Conservation (phyloP, 306 rosid genomes). For the Vicia faba region DNA sequence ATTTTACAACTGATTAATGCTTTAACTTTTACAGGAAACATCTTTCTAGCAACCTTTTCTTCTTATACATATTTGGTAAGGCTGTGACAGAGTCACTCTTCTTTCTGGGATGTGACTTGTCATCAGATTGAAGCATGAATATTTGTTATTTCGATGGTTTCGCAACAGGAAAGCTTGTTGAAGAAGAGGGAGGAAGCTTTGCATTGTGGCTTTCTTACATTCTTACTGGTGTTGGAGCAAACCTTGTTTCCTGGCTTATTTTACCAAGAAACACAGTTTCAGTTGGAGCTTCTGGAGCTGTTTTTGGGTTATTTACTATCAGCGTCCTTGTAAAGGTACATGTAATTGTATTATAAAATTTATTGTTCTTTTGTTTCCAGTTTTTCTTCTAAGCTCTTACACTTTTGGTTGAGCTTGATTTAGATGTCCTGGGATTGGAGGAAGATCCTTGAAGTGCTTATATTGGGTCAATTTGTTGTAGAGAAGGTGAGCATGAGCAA, state of each 20-base stretch:
- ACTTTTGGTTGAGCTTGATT: constrained; percentile 25
- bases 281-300: constrained; percentile 99
- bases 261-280: constrained; percentile 90
- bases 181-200: constrained; percentile 96
- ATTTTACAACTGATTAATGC: constrained; percentile 35
- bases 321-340: constrained; percentile 90
- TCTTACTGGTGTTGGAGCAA: constrained; percentile 91
- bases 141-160: constrained; percentile 21
- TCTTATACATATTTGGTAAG: constrained; percentile 95
- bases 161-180: constrained; percentile 84
- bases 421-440: constrained; percentile 99
- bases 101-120: constrained; percentile 28
- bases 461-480: constrained; percentile 90
- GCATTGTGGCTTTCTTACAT: constrained; percentile 91
- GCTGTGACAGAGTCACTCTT: constrained; percentile 48
- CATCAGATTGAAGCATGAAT: constrained; percentile 18
- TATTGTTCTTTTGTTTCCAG: constrained; percentile 2
- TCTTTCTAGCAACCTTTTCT: constrained; percentile 97
- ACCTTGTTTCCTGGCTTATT: constrained; percentile 90
- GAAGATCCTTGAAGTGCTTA: constrained; percentile 97
- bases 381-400: constrained; percentile 25
- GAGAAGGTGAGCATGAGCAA: constrained; percentile 66
- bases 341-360: constrained; percentile 19
- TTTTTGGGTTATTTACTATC: constrained; percentile 85
- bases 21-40: constrained; percentile 75